Evolutionary conservation across 495 filamentous ascomycete species (phyloP).

Genomic region (Penicillium coprophilum): DNA sequence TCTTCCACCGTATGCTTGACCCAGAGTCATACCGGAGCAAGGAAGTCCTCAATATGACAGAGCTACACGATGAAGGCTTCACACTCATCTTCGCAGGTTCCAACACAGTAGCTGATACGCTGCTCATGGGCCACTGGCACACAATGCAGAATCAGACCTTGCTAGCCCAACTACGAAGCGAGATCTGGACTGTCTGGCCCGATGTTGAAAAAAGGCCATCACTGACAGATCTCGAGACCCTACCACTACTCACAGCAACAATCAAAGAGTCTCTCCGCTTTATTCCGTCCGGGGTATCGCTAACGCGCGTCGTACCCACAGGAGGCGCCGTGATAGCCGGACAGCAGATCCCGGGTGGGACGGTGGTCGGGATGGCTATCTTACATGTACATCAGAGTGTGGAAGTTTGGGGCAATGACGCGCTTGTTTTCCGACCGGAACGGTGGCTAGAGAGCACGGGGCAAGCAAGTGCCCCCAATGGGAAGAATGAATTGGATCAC

Average conservation of each 20-base stretch:
- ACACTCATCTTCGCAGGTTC: slow-evolving; percentile 11
- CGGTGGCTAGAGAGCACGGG: slow-evolving; percentile 47
- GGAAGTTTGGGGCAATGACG: slow-evolving; percentile 60
- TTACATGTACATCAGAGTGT: slow-evolving; percentile 61
- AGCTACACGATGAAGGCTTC: slow-evolving; percentile 7
- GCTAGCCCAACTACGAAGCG: background rate
- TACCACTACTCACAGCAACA: slow-evolving; percentile 63
- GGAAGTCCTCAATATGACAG: slow-evolving; percentile 1
- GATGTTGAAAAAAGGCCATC: slow-evolving; percentile 2
- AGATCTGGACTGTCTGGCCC: slow-evolving; percentile 4
- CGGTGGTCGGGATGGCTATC: slow-evolving; percentile 60
- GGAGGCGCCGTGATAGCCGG: slow-evolving; percentile 44
- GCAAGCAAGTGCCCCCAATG: background rate
- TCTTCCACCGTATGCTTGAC: slow-evolving; percentile 11
- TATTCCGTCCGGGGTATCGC: slow-evolving; percentile 58
- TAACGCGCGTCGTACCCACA: slow-evolving; percentile 50
- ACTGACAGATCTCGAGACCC: slow-evolving; percentile 8
- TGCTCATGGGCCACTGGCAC: slow-evolving; percentile 12
- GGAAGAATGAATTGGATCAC: slow-evolving; percentile 10
- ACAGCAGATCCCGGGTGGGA: slow-evolving; percentile 56
- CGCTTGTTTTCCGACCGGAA: slow-evolving; percentile 58
- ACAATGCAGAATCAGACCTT: slow-evolving; percentile 2
- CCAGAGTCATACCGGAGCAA: slow-evolving; percentile 7
- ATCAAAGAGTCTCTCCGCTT: slow-evolving; percentile 68
- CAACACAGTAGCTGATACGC: slow-evolving; percentile 10